Base-by-base conservation (phyloP, 345 rosid genomes). In the Citrus glauca region DNA sequence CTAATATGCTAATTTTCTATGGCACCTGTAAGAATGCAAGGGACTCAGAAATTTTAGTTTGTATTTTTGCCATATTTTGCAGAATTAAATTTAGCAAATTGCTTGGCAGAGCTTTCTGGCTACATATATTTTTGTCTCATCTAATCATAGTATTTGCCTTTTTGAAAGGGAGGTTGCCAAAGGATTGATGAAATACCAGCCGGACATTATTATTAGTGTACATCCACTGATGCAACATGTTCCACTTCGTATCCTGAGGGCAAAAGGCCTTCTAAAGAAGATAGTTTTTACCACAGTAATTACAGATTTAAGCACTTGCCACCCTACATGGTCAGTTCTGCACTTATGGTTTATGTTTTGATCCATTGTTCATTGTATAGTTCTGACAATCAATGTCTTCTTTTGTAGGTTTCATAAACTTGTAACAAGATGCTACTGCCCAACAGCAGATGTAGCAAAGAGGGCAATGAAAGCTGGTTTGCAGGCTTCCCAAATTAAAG, bases 161-260 rank as follows among this genome's bases (percentile, higher is more conserved):
- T 64, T 75, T 84, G 68, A 64, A 81, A 97, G 98, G 75, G 99
- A 97, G 87, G 92, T 97, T 70, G 98, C 98, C 14, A 92, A 89
- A 84, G 99, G 99, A 66, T 85, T 97, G 80, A 92, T 97, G 99
- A 97, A 97, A 78, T 97, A 97, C 85, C 91, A 91, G 86, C 99
- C 99, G 1, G 94, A 97, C 79, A 88, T 97, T 66, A 94, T 97
- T 83, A 90, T 94, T 57, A 97, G 99, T 77, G 99, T 97, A 28
- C 99, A 97, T 85, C 98, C 98, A 4, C 85, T 97, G 75, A 93
- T 97, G 98, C 99, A 97, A 78, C 99, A 97, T 38, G 99, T 97
- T 79, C 99, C 99, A 40, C 97, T 97, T 83, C 97, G 98, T 75
- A 87, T 97, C 77, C 81, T 97, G 86, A 91, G 90, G 87, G 86